Percentiles rank a stretch among this genome's conserved stretches.
These are phyloP conservation scores for Coprinellus micaceus DNA, from an alignment of 768 basidiomycete genomes.

Conservation along the genomic window DNA sequence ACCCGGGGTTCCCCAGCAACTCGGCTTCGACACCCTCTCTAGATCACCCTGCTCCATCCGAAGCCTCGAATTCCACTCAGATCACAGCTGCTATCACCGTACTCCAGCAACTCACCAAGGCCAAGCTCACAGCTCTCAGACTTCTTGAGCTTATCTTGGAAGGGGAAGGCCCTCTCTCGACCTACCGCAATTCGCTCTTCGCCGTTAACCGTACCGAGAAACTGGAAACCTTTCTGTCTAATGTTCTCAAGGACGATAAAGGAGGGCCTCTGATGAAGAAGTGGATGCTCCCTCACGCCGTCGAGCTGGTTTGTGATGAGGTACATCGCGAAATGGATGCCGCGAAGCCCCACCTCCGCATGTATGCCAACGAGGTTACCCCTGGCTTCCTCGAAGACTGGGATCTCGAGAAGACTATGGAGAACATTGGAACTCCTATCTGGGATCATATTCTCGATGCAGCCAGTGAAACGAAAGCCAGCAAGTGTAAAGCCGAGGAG, in stretches of 20 bases:
- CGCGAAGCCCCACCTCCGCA: conserved; percentile 18
- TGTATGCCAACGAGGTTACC: conserved; percentile 16
- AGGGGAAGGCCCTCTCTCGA: neutral
- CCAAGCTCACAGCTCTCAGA: too few species aligned
- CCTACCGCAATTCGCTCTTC: neutral
- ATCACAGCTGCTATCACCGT: too few species aligned
- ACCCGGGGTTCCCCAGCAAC: too few species aligned
- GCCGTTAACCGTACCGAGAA: conserved; percentile 25
- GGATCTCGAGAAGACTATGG: conserved; percentile 21
- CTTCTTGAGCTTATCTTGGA: neutral
- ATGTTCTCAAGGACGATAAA: neutral
- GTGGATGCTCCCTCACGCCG: conserved; percentile 14
- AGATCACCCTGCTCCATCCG: too few species aligned
- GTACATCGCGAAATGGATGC: conserved; percentile 20
- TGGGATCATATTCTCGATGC: conserved; percentile 16
- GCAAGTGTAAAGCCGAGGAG: neutral
- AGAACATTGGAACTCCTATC: conserved; percentile 16
- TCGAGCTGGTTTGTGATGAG: conserved; percentile 15
- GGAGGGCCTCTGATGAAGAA: neutral
- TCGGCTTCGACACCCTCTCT: too few species aligned
- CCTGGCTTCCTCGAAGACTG: conserved; percentile 18
- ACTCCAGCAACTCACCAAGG: too few species aligned
- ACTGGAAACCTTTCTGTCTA: neutral
- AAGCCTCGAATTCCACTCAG: too few species aligned
- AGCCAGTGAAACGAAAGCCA: conserved; percentile 16